Evolutionary conservation across 1,139 yeast genomes (phyloP), one percentile per base, ranked within the genome.

Genomic region (Blastobotrys raffinosifermentans): DNA sequence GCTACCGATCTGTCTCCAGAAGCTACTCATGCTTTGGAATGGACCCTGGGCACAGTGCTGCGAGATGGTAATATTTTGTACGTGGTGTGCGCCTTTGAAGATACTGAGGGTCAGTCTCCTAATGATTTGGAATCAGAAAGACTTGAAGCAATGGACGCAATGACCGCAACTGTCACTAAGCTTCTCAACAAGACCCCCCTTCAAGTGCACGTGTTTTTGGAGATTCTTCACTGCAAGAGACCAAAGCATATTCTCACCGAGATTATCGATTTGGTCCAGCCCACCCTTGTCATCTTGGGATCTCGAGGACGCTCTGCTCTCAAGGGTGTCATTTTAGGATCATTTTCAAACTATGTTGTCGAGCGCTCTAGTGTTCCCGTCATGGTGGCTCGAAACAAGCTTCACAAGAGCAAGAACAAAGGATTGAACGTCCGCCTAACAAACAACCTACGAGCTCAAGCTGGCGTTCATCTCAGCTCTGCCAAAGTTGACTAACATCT

Each of bases 1-100:
- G 84, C 91, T 54, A 75, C 83, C 65, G 95, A 85, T 56, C 73
- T 84, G 51, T 80, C 91, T 1, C 86, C 89, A 1, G 96, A 86
- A 53, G 81, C 95, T 3, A 71, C 73, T 25, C 85, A 83, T 59
- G 94, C 96, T 0, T 68, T 89, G 31, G 94, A 86, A 53, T 89
- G 96, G 86, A 76, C 89, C 32, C 71, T 89, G 48, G 96, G 96
- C 2, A 78, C 95, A 0, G 83, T 87, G 1, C 68, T 87, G 37
- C 82, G 81, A 19, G 93, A 85, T 53, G 93, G 93, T 0, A 83
- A 87, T 41, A 87, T 87, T 1, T 62, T 89, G 37, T 85, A 84
- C 54, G 74, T 86, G 18, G 76, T 87, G 13, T 82, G 84, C 56
- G 89, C 85, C 17, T 74, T 78, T 46, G 89, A 82, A 54, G 89